These are phyloP conservation scores for Naganishia vaughanmartiniae DNA, from an alignment of 768 basidiomycete species.

Conservation along the genomic window DNA sequence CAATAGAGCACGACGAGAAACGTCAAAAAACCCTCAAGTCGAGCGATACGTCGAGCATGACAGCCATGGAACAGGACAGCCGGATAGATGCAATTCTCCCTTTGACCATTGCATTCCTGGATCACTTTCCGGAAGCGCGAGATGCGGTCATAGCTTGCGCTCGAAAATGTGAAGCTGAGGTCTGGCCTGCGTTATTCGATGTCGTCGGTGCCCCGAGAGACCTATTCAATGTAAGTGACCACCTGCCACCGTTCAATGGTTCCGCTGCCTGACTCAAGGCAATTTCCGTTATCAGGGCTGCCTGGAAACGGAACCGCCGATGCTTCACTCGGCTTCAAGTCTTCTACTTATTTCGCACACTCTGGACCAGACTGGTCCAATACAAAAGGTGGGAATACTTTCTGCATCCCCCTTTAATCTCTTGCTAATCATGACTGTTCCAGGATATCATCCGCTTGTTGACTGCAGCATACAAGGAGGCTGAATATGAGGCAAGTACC, in stretches of 20 bases:
- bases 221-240: slow-evolving; percentile 74
- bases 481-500: slow-evolving; percentile 66
- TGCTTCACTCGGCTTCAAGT: slow-evolving; percentile 82
- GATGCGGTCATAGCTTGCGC: slow-evolving; percentile 96
- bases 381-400: slow-evolving; percentile 19
- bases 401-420: background rate
- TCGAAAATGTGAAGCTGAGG: slow-evolving; percentile 87
- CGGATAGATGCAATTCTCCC: slow-evolving; percentile 57
- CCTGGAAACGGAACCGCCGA: slow-evolving; percentile 5
- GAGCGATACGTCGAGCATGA: background rate
- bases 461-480: slow-evolving; percentile 67
- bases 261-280: background rate
- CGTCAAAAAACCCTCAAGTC: slow-evolving; percentile 1
- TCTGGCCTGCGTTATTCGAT: slow-evolving; percentile 84
- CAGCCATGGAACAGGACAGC: background rate
- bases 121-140: slow-evolving; percentile 84
- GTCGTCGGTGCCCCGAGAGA: slow-evolving; percentile 85
- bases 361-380: slow-evolving; percentile 60
- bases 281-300: slow-evolving; percentile 9
- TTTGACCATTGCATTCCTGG: slow-evolving; percentile 77
- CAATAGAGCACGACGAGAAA: slow-evolving; percentile 76
- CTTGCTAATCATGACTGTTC: background rate
- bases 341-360: slow-evolving; percentile 91
- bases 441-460: slow-evolving; percentile 77
- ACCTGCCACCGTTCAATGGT: background rate